Evolutionary conservation across 2,329 filamentous ascomycete species (phyloP), one percentile per base, ranked within the genome.

Genomic region (Cytospora paraplurivora): DNA sequence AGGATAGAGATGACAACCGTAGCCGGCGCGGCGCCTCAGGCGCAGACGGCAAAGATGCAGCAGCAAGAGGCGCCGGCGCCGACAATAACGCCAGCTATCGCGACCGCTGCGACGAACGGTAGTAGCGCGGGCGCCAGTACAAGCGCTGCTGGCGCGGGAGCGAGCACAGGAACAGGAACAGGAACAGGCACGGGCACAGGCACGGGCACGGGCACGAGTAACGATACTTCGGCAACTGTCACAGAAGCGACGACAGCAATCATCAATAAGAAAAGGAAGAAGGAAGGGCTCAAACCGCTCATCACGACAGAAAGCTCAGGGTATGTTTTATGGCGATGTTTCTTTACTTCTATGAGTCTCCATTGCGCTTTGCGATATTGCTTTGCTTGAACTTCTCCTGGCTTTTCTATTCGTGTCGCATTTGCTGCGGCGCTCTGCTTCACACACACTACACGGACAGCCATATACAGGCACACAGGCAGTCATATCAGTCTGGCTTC

Each of bases 241-340:
- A 58, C 69, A 27, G 34, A 55, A 34, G 38, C 52, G 44, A 37
- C 54, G 32, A 51, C 62, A 21, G 67, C 65, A 58, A 59, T 55
- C 27, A 65, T 73, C 38, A 81, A 79, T 67, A 91, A 90, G 82
- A 92, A 92, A 82, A 84, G 88, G 72, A 88, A 89, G 80, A 92
- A 92, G 82, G 87, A 88, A 50, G 83, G 82, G 60, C 78, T 91
- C 69, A 90, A 91, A 78, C 89, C 89, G 71, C 91, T 92, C 72
- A 89, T 92, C 76, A 92, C 88, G 49, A 89, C 84, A 65, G 88
- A 91, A 73, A 77, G 71, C 54, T 67, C 72, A 56, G 77, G 73
- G 77, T 79, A 74, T 63, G 77, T 79, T 62, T 56, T 57, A 8
- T 44, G 32, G 50, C 62, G 60, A 54, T 66, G 33, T 66, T 47